A percentile compares a stretch with the other conserved stretches of the same genome.
These are phyloP conservation scores for Lactarius sp. DNA, from an alignment of 768 basidiomycete genomes.

Conservation along the genomic window DNA sequence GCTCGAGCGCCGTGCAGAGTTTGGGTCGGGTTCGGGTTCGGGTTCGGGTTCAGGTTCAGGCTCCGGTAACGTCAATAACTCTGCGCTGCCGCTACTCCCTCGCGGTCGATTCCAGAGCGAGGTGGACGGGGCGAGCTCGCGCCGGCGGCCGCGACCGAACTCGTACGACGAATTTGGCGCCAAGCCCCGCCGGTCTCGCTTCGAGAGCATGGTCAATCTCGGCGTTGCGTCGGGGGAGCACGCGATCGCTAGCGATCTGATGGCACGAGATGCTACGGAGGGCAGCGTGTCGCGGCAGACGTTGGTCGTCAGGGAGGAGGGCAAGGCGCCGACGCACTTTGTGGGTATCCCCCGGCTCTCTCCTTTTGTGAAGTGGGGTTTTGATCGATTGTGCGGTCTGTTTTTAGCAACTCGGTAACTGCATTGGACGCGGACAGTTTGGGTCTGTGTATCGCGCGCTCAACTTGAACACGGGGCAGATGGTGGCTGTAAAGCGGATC, in stretches of 20 bases:
- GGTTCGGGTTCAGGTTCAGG: background rate
- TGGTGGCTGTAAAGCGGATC: constrained; percentile 99
- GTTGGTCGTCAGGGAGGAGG: constrained; percentile 74
- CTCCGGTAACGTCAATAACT: background rate
- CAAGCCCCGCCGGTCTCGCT: constrained; percentile 52
- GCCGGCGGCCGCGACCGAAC: constrained; percentile 53
- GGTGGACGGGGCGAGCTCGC: constrained; percentile 50
- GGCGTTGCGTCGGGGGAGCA: constrained; percentile 44
- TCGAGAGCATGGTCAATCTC: constrained; percentile 69
- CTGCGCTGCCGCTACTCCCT: constrained; percentile 37
- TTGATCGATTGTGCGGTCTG: no score
- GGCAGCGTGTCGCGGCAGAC: constrained; percentile 61
- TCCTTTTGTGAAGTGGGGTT: background rate
- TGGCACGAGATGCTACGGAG: constrained; percentile 57
- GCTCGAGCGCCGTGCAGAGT: constrained; percentile 1
- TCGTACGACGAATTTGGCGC: constrained; percentile 65
- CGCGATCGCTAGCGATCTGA: constrained; percentile 61
- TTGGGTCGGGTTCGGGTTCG: background rate
- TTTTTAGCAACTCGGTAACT: constrained; percentile 90
- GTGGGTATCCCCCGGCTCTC: constrained; percentile 42
- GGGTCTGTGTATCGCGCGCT: constrained; percentile 93
- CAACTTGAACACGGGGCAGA: constrained; percentile 90
- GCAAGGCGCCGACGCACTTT: constrained; percentile 73
- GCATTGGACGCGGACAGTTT: constrained; percentile 95
- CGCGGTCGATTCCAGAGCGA: constrained; percentile 75